Conservation (phyloP, 331 rosid genomes). For the Rosa hybrid region DNA sequence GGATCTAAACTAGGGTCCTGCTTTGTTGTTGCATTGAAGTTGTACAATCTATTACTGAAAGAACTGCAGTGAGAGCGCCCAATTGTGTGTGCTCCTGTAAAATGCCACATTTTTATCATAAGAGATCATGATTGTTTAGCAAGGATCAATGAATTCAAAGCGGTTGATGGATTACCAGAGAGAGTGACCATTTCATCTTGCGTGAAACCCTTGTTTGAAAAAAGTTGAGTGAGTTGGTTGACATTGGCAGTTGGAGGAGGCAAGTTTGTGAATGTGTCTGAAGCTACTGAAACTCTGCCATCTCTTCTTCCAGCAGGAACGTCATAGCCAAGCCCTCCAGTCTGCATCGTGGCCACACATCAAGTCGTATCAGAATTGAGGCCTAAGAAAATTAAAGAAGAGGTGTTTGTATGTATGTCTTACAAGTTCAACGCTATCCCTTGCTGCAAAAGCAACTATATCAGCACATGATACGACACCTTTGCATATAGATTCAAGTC, state of each 20-base stretch:
- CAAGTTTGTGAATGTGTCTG: slow-evolving; percentile 53
- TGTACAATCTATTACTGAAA: slow-evolving; percentile 59
- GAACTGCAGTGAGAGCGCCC: slow-evolving; percentile 69
- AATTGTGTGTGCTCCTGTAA: slow-evolving; percentile 69
- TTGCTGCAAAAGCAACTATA: slow-evolving; percentile 75
- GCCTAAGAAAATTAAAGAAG: background rate
- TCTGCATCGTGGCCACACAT: slow-evolving; percentile 35
- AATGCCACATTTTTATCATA: background rate
- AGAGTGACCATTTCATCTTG: slow-evolving; percentile 77
- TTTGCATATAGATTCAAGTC: slow-evolving; percentile 59
- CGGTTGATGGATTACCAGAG: slow-evolving; percentile 36
- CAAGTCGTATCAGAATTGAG: background rate
- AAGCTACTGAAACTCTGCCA: slow-evolving; percentile 57
- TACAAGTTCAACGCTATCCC: slow-evolving; percentile 67
- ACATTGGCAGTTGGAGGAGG: slow-evolving; percentile 57
- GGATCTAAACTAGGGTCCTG: slow-evolving; percentile 68
- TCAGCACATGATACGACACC: slow-evolving; percentile 77
- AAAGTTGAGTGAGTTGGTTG: slow-evolving; percentile 58
- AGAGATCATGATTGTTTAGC: background rate
- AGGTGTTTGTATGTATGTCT: slow-evolving; percentile 22
- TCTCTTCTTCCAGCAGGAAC: slow-evolving; percentile 92
- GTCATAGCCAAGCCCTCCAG: slow-evolving; percentile 56
- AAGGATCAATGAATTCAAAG: background rate
- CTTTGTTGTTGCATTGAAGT: slow-evolving; percentile 45
- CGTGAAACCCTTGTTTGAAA: slow-evolving; percentile 62